phyloP scores from a whole-genome alignment of 139 green algal species.

The Chlamydomonas sp. region DNA sequence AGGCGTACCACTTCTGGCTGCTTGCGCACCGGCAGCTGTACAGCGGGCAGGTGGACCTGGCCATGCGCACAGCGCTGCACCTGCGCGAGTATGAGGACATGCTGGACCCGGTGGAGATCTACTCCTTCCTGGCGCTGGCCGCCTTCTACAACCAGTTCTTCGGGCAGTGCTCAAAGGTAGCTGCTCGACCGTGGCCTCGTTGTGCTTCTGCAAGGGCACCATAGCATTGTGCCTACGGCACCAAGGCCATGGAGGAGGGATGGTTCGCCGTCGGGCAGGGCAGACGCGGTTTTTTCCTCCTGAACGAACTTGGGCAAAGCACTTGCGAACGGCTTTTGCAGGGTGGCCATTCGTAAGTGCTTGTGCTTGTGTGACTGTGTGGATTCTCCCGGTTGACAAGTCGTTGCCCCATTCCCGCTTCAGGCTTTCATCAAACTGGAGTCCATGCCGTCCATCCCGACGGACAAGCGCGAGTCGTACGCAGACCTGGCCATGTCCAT shows the following conservation, averaged over 20 bases:
- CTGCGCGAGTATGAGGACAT: constrained; percentile 80
- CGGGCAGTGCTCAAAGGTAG: constrained; percentile 69
- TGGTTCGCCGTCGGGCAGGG: too few species aligned
- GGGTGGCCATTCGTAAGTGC: too few species aligned
- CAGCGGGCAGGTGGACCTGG: constrained; percentile 60
- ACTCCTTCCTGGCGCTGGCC: constrained; percentile 77
- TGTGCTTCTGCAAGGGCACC: too few species aligned
- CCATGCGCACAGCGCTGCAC: constrained; percentile 76
- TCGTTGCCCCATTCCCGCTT: too few species aligned
- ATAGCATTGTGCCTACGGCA: too few species aligned
- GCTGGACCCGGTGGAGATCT: constrained; percentile 69
- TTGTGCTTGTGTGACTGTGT: too few species aligned
- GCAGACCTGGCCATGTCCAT: constrained; percentile 80
- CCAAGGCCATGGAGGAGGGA: too few species aligned
- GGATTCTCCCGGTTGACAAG: too few species aligned
- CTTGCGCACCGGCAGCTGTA: constrained; percentile 72
- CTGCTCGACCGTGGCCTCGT: too few species aligned
- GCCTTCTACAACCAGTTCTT: constrained; percentile 83
- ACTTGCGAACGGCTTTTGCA: too few species aligned
- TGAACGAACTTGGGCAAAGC: too few species aligned
- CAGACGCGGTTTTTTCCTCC: too few species aligned
- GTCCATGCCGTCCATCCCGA: constrained; percentile 54
- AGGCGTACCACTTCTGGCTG: constrained; percentile 89
- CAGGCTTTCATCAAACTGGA: constrained; percentile 87
- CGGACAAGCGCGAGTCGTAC: constrained; percentile 58